phyloP scores from a whole-genome alignment of 352 stramenopile species.

The Globisporangium nunn region DNA sequence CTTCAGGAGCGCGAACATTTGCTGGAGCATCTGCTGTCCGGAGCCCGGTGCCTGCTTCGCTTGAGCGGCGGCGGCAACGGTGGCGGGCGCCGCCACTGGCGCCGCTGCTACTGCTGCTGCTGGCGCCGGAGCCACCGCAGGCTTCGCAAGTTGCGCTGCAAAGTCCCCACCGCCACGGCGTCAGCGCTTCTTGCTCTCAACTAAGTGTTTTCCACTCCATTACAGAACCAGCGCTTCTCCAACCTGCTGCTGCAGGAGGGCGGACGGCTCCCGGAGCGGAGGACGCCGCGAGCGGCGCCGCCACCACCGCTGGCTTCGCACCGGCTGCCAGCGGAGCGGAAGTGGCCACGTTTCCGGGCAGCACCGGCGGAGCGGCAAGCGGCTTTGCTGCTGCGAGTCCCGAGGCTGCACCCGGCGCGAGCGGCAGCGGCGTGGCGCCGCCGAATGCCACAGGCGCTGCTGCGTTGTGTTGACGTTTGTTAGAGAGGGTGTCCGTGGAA shows the following conservation, averaged over 20 bases:
- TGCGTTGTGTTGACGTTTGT: neutral
- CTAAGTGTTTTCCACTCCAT: neutral
- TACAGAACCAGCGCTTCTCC: neutral
- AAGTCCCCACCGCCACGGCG: neutral
- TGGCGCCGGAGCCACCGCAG: neutral
- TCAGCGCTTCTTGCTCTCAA: neutral
- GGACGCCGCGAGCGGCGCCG: neutral
- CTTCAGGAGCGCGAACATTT: constrained; percentile 81
- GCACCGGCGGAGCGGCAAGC: constrained; percentile 1
- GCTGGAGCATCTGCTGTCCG: constrained; percentile 81
- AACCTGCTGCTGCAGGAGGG: neutral
- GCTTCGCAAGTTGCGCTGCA: neutral
- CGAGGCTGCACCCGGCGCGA: constrained; percentile 1
- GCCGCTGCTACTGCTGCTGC: neutral
- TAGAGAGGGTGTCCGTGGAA: neutral
- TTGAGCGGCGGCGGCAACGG: constrained; percentile 2
- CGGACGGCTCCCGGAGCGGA: neutral
- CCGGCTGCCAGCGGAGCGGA: constrained; percentile 5
- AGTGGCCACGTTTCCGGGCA: neutral
- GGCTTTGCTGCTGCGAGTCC: constrained; percentile 3
- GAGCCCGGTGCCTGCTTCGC: constrained; percentile 45
- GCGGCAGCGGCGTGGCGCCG: constrained; percentile 17
- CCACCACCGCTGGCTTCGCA: constrained; percentile 2
- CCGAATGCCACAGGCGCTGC: constrained; percentile 15
- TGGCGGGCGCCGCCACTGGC: neutral